Percentiles rank a stretch among this genome's conserved stretches.
These are phyloP conservation scores for Blastocrithidia nonstop DNA, from an alignment of 208 protist species.

Conservation along the genomic window DNA sequence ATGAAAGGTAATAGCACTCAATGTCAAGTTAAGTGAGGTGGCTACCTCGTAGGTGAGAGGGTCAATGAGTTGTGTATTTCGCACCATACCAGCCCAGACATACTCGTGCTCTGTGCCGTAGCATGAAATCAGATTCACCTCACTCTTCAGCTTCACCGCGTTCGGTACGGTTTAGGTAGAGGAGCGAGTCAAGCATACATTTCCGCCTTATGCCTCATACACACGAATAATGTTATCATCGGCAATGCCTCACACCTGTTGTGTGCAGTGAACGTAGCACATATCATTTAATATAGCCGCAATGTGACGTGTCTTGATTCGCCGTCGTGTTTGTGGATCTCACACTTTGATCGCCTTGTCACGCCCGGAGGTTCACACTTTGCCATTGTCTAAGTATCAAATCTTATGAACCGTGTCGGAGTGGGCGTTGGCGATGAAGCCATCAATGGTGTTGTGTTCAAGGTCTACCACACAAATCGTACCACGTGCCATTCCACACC, in stretches of 20 bases:
- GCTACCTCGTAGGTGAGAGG: slow-evolving; percentile 29
- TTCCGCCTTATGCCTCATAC: slow-evolving; percentile 58
- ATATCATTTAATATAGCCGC: slow-evolving; percentile 57
- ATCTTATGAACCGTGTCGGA: slow-evolving; percentile 48
- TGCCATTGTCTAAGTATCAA: slow-evolving; percentile 54
- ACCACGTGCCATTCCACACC: slow-evolving; percentile 66
- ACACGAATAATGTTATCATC: slow-evolving; percentile 68
- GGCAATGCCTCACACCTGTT: slow-evolving; percentile 67
- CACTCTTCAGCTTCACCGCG: slow-evolving; percentile 38
- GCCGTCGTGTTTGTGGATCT: slow-evolving; percentile 63
- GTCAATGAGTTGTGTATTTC: slow-evolving; percentile 43
- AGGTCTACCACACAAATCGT: slow-evolving; percentile 63
- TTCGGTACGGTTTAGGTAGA: no score
- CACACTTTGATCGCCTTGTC: slow-evolving; percentile 77
- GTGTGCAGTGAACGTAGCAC: slow-evolving; percentile 29
- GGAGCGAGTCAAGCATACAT: no score
- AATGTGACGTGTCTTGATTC: slow-evolving; percentile 69
- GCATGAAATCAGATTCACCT: slow-evolving; percentile 45
- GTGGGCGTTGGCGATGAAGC: slow-evolving; percentile 50
- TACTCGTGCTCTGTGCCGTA: slow-evolving; percentile 42
- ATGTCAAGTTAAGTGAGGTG: slow-evolving; percentile 17
- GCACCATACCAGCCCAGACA: slow-evolving; percentile 46
- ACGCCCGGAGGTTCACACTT: slow-evolving; percentile 69
- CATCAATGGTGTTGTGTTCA: slow-evolving; percentile 16
- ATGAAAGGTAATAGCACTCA: slow-evolving; percentile 53